Evolutionary conservation across 1,284 basidiomycete species (phyloP), one percentile per base, ranked within the genome.

Genomic region (Xanthoconium separans): DNA sequence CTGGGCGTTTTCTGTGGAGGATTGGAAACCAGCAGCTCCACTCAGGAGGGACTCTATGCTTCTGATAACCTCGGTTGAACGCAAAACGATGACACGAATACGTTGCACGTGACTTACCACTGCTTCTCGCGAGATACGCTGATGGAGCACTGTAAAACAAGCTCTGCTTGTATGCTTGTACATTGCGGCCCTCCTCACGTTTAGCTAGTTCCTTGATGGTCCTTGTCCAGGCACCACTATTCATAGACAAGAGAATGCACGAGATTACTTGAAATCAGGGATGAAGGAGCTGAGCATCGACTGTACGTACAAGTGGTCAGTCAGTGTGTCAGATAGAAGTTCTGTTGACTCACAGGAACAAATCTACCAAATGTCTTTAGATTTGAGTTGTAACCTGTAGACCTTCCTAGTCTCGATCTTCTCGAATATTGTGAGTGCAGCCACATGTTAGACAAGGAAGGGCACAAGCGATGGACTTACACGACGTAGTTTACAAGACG

Each of bases 371-470:
- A 53, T 16, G 33, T 33, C 16, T 30, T 6, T 11, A 42, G 31
- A n/a, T 55, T 37, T n/a, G 6, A 10, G 5, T 48, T 20, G 30
- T 55, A 55, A 12, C 43, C 22, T 7, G 22, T n/a, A 4, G 43
- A 53, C 24, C 51, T 53, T 27, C 43, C 51, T 9, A 56, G 53
- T 20, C 33, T 53, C 41, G 10, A 55, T 53, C 33, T 36, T 34
- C 16, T 20, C 5, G 51, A 53, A 20, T 15, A 47, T 31, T 20
- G 36, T 33, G 18, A 55, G 27, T 53, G 16, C 36, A 11, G 1
- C 24, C 45, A 13, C 27, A 18, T 18, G 22, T n/a, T 7, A 37
- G 15, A 18, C 11, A 5, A 8, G 27, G 2, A 13, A 6, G 4
- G 16, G 2, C 2, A 4, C 33, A 54, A 24, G 18, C 2, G 6